Evolutionary conservation across 2,329 filamentous ascomycete species (phyloP).

Genomic region (Diatrype stigma): DNA sequence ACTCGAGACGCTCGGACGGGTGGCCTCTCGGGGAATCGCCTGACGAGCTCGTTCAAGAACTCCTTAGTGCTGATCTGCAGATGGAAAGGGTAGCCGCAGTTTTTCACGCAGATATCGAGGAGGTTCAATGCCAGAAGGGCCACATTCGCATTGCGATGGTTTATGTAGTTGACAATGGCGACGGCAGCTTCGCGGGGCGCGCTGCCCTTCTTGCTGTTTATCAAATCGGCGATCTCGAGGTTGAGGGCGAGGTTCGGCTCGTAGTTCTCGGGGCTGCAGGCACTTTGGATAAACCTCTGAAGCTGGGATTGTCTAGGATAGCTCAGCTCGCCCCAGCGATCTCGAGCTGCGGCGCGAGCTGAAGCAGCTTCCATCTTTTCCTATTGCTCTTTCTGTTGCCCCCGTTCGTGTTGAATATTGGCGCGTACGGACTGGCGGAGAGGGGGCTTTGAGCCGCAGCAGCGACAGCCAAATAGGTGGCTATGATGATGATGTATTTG

Average conservation of each 20-base stretch:
- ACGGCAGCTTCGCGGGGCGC: conserved; percentile 92
- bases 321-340: conserved; percentile 83
- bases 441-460: not conserved
- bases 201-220: conserved; percentile 96
- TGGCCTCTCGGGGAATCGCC: conserved; percentile 90
- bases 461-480: not conserved
- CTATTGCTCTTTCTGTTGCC: conserved; percentile 10
- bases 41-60: conserved; percentile 95
- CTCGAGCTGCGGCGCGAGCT: conserved; percentile 89
- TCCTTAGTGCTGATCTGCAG: conserved; percentile 98
- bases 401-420: conserved; percentile 12
- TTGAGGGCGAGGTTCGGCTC: conserved; percentile 95
- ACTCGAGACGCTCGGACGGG: conserved; percentile 81
- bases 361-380: conserved; percentile 86
- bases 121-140: conserved; percentile 84
- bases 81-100: conserved; percentile 98
- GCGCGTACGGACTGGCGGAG: not conserved
- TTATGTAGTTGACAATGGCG: conserved; percentile 89
- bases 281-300: conserved; percentile 92
- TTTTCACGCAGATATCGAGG: conserved; percentile 98
- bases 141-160: conserved; percentile 95
- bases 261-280: conserved; percentile 95
- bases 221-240: conserved; percentile 91
- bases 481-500: not conserved
- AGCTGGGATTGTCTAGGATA: conserved; percentile 79